Conservation (phyloP, 1,284 basidiomycete species). For the Cutaneotrichosporon cavernicola region DNA sequence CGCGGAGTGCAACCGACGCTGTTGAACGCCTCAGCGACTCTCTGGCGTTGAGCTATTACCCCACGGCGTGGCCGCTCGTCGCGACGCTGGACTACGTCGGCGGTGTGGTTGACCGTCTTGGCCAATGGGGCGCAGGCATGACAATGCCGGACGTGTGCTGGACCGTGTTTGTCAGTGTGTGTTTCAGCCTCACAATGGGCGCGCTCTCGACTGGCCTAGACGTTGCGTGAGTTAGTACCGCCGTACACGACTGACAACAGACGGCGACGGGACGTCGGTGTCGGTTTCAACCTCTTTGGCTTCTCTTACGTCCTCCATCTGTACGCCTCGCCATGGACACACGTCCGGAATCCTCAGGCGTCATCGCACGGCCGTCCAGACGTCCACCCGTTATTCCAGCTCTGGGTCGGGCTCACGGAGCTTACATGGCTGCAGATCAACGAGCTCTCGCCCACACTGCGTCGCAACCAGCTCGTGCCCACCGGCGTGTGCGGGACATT, state of each 20-base stretch:
- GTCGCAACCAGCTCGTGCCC: constrained; percentile 45
- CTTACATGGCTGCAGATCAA: constrained; percentile 48
- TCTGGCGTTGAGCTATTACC: neutral
- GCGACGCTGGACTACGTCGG: constrained; percentile 12
- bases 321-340: constrained; percentile 51
- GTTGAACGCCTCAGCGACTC: neutral
- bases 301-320: constrained; percentile 50
- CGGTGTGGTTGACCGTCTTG: constrained; percentile 23
- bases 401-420: constrained; percentile 50
- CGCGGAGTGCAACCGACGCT: constrained; percentile 9
- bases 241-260: constrained; percentile 21
- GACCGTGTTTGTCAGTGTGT: constrained; percentile 50
- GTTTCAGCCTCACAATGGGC: constrained; percentile 40
- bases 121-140: constrained; percentile 40
- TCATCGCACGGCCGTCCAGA: constrained; percentile 43
- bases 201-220: constrained; percentile 48
- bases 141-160: constrained; percentile 49
- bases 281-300: constrained; percentile 51
- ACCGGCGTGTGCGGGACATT: constrained; percentile 47
- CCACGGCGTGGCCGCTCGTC: neutral
- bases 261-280: constrained; percentile 38
- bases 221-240: constrained; percentile 30
- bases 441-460: constrained; percentile 37
- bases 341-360: constrained; percentile 35
- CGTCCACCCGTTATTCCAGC: constrained; percentile 47